Evolutionary conservation across 2,329 filamentous ascomycete genomes (phyloP), one percentile per base, ranked within the genome.

Genomic region (Venturia aucupariae): DNA sequence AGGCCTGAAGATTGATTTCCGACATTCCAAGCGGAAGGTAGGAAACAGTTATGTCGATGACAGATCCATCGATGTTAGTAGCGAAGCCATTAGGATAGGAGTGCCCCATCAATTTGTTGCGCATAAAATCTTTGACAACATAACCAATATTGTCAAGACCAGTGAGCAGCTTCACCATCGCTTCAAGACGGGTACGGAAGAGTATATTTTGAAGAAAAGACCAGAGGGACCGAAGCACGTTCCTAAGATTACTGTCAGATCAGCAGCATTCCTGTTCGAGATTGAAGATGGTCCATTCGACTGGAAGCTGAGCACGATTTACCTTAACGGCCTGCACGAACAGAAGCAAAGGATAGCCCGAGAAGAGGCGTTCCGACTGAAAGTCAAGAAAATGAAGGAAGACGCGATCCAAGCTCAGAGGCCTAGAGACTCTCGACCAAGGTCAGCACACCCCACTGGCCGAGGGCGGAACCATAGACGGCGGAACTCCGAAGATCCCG

Each of bases 221-320:
- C 91, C 94, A 0, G 91, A 96, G 75, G 87, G 83, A 0, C 91
- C 95, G 0, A 97, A 95, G 73, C 80, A 85, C 57, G 86, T 99
- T 0, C 94, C 94, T 1, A 93, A 90, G 71, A 80, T 99, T 27
- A 93, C 92, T 0, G 69, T 99, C 11, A 86, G 92, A 62, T 89
- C 88, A 64, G 89, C 90, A 70, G 90, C 89, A 5, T 81, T 99
- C 30, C 78, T 96, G 2, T 93, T 99, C 66, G 93, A 97, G 72
- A 81, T 99, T 42, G 94, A 99, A 76, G 94, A 99, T 73, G 93
- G 94, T 61, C 88, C 90, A 0, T 99, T 99, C 71, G 94, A 99
- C 74, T 99, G 92, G 90, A 97, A 97, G 73, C 80, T 99, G 11
- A 91, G 92, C 19, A 87, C 92, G 72, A 99, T 99, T 62, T 99